A percentile compares a stretch with the other conserved stretches of the same genome.
Conservation (phyloP, 176 grass and related monocot genomes). For the Pharus latifolius region DNA sequence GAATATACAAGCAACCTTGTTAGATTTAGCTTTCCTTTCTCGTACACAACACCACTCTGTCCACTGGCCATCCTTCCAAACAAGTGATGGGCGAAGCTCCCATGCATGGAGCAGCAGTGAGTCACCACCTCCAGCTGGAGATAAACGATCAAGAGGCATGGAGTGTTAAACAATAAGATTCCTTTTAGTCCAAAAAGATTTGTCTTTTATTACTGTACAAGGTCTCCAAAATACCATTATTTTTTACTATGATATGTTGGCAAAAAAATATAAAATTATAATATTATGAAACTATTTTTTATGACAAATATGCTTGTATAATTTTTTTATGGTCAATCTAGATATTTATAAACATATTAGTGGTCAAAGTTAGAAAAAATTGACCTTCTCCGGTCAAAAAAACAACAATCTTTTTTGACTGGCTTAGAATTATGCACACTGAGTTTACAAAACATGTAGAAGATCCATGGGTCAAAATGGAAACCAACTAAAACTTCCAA, state of each 20-base stretch:
- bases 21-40: constrained; percentile 42
- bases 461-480: neutral
- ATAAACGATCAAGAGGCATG: constrained; percentile 1
- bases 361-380: too few relatives aligned
- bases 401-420: too few relatives aligned
- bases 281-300: too few relatives aligned
- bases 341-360: too few relatives aligned
- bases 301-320: too few relatives aligned
- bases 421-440: neutral
- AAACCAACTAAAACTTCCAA: neutral
- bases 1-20: constrained; percentile 54
- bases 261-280: too few relatives aligned
- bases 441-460: neutral
- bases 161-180: neutral
- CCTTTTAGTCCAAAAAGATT: too few relatives aligned
- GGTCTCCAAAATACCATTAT: too few relatives aligned
- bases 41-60: constrained; percentile 38
- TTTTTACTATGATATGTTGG: too few relatives aligned
- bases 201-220: too few relatives aligned
- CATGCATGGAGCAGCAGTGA: constrained; percentile 53
- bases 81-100: constrained; percentile 66
- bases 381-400: too few relatives aligned
- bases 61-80: constrained; percentile 92
- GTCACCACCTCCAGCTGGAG: constrained; percentile 40
- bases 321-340: too few relatives aligned